Evolutionary conservation across 2,329 filamentous ascomycete genomes (phyloP).

Genomic region (Trichoderma endophyticum): DNA sequence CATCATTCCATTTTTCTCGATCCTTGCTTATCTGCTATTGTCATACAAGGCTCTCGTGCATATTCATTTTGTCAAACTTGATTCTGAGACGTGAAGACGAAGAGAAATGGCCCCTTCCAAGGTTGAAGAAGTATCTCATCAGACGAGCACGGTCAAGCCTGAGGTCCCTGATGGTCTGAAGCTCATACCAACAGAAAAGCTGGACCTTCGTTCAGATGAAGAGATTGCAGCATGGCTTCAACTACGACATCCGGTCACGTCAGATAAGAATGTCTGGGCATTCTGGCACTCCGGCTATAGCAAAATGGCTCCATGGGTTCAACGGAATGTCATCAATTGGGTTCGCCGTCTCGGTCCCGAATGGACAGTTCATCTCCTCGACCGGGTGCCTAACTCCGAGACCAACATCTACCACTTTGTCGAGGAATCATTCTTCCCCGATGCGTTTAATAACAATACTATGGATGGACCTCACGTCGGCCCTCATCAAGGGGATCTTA

Average conservation of each 20-base stretch:
- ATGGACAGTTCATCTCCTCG: conserved; percentile 41
- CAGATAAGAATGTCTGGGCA: conserved; percentile 43
- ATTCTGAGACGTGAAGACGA: neutral
- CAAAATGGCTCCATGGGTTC: conserved; percentile 33
- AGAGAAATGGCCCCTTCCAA: neutral
- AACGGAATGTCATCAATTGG: conserved; percentile 39
- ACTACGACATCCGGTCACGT: conserved; percentile 30
- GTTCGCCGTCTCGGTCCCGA: conserved; percentile 32
- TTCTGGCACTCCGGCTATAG: conserved; percentile 40
- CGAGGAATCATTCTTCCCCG: conserved; percentile 35
- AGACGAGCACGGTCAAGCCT: neutral
- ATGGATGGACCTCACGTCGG: conserved; percentile 45
- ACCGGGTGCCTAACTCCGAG: conserved; percentile 34
- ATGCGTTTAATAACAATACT: conserved; percentile 39
- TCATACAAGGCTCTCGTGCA: neutral
- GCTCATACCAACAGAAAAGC: conserved; percentile 10
- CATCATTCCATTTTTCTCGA: neutral
- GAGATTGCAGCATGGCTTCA: conserved; percentile 33
- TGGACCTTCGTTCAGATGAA: conserved; percentile 30
- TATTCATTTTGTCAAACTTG: neutral
- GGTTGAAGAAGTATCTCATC: neutral
- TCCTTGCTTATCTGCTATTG: neutral
- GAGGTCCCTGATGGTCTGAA: neutral
- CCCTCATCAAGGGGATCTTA: conserved; percentile 45
- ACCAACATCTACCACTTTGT: conserved; percentile 38